Evolutionary conservation across 305 asterid genomes (phyloP).

Genomic region (Euphrasia arctica): DNA sequence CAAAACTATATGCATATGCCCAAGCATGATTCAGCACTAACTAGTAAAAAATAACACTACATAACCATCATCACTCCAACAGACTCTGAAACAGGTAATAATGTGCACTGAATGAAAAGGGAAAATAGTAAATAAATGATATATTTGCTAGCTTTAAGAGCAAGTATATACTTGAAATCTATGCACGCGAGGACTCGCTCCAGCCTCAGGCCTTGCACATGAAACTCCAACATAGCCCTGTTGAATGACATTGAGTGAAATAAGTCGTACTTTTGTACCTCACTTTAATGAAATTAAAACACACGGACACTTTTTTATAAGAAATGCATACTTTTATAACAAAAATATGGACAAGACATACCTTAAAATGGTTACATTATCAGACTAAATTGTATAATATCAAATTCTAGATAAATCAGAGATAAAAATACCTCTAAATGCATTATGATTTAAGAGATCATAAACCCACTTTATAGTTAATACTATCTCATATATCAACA

Average conservation of each 20-base stretch:
- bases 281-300: conserved; percentile 12
- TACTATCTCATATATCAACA: background rate
- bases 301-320: background rate
- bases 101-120: conserved; percentile 18
- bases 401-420: background rate
- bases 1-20: conserved; percentile 8
- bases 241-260: conserved; percentile 27
- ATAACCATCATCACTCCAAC: conserved; percentile 17
- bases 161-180: conserved; percentile 62
- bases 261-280: conserved; percentile 18
- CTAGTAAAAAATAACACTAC: conserved; percentile 17
- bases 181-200: conserved; percentile 64
- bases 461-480: background rate
- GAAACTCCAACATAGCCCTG: conserved; percentile 72
- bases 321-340: too few relatives aligned
- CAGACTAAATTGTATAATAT: background rate
- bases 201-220: conserved; percentile 53
- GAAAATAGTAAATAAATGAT: conserved; percentile 5
- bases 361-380: background rate
- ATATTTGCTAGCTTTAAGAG: conserved; percentile 17
- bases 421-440: background rate
- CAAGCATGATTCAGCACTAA: conserved; percentile 10
- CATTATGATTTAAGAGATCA: background rate
- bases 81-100: conserved; percentile 16
- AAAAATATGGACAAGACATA: background rate